Evolutionary conservation across 2,329 filamentous ascomycete genomes (phyloP).

Genomic region (Phialophora expanda): DNA sequence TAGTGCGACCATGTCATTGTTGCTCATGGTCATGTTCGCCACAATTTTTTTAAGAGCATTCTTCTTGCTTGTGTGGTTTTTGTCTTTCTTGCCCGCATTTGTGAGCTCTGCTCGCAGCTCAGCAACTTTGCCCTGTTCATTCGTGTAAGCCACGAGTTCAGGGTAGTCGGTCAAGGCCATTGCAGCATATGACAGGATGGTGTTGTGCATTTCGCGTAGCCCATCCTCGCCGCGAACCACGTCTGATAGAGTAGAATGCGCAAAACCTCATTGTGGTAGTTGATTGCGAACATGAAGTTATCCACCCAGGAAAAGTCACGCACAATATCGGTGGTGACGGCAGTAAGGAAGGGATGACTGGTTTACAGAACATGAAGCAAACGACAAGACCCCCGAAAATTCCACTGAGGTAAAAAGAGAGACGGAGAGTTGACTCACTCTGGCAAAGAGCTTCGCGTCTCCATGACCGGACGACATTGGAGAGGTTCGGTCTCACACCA

Average conservation of each 20-base stretch:
- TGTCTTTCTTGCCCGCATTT: slow-evolving; percentile 95
- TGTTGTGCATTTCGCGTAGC: background rate
- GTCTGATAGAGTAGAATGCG: background rate
- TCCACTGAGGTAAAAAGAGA: slow-evolving; percentile 28
- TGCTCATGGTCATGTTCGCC: slow-evolving; percentile 99
- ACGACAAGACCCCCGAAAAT: background rate
- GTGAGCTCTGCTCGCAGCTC: slow-evolving; percentile 94
- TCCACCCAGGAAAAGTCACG: background rate
- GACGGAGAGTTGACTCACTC: slow-evolving; percentile 66
- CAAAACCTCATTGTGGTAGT: background rate
- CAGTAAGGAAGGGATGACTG: background rate
- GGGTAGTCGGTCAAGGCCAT: slow-evolving; percentile 7
- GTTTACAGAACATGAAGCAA: background rate
- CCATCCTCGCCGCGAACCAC: background rate
- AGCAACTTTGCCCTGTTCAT: slow-evolving; percentile 93
- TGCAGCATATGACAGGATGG: slow-evolving; percentile 5
- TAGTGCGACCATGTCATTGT: slow-evolving; percentile 98
- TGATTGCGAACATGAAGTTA: background rate
- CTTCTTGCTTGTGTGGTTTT: slow-evolving; percentile 93
- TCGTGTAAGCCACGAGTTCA: slow-evolving; percentile 16
- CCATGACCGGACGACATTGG: slow-evolving; percentile 73
- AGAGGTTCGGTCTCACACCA: background rate
- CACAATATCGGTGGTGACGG: background rate
- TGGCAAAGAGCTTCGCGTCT: slow-evolving; percentile 98
- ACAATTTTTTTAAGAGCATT: slow-evolving; percentile 99